phyloP scores from a whole-genome alignment of 208 protist species.

The Naegleria fowleri region DNA sequence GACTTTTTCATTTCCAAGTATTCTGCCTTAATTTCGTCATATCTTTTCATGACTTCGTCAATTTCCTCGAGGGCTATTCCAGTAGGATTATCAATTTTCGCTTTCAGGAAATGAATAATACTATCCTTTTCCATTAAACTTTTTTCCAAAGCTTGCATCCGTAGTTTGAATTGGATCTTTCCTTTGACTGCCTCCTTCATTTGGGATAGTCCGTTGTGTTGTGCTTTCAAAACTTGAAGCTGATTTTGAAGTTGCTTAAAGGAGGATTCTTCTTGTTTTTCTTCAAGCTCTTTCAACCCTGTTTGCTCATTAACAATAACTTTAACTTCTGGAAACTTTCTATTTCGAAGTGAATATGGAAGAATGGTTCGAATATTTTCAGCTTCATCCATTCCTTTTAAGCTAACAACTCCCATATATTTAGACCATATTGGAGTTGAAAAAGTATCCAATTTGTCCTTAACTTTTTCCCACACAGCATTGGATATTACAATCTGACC shows the following conservation, averaged over 20 bases:
- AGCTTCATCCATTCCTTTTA: slow-evolving; percentile 28
- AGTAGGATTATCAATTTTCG: neutral
- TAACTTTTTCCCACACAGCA: slow-evolving; percentile 5
- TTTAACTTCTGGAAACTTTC: neutral
- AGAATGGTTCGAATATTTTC: neutral
- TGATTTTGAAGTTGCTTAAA: neutral
- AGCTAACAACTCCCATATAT: neutral
- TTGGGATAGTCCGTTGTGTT: neutral
- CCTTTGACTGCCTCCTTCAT: neutral
- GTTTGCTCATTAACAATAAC: neutral
- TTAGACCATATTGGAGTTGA: neutral
- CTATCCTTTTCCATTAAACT: slow-evolving; percentile 1
- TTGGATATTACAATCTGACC: slow-evolving; percentile 62
- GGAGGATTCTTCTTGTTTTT: neutral
- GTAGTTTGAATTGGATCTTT: slow-evolving; percentile 1
- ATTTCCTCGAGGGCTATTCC: neutral
- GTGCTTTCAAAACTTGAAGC: neutral
- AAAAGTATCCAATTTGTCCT: neutral
- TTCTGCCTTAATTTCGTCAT: neutral
- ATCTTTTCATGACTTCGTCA: neutral
- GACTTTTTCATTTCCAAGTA: neutral
- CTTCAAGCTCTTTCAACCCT: neutral
- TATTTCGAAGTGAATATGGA: neutral
- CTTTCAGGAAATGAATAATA: neutral
- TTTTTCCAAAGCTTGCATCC: slow-evolving; percentile 7